Base-by-base conservation (phyloP, 1,139 yeast genomes). In the Geotrichum cucujoidarum region DNA sequence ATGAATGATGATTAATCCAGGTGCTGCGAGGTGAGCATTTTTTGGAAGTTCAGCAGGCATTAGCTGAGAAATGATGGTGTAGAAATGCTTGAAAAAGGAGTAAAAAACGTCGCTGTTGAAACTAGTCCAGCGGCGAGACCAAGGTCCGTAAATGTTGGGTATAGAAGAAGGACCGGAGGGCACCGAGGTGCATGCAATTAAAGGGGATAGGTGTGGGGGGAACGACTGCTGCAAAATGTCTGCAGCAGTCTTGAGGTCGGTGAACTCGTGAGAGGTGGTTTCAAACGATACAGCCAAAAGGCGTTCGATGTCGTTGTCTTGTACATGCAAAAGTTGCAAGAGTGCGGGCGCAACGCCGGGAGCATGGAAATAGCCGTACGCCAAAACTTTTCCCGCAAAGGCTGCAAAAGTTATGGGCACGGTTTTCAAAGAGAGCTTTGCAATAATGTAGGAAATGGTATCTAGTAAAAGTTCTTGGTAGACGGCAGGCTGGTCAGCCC, bases 311-410 rank as follows among this genome's bases (percentile, higher is more conserved):
- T 61, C 56, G 52, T 55, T 57, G 72, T 80, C 55, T 6, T 59
- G 53, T 5, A 83, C 80, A 56, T 78, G 80, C 41, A 86, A 66
- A 18, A 81, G 62, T 54, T 81, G 81, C 37, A 85, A 65, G 33
- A 87, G 65, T 1, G 85, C 82, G 39, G 71, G 72, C 14, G 85
- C 78, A 5, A 83, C 78, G n/a, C 76, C 72, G 0, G 83, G 82
- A 1, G 84, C 61, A 54, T 75, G 70, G 60, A 80, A 77, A 57
- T 75, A 86, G 13, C 81, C 69, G 59, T 78, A 77, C 1, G 94
- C 90, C 63, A 87, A 77, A 0, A 83, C 76, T 60, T 87, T 86
- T 10, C 95, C 95, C n/a, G 82, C 72, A 60, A 86, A 85, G 1
- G 94, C 94, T 22, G 81, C 75, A 16, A 80, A 65, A 3, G 84